Conservation (phyloP, 2,329 filamentous ascomycete genomes). For the Stromatinia cepivora region DNA sequence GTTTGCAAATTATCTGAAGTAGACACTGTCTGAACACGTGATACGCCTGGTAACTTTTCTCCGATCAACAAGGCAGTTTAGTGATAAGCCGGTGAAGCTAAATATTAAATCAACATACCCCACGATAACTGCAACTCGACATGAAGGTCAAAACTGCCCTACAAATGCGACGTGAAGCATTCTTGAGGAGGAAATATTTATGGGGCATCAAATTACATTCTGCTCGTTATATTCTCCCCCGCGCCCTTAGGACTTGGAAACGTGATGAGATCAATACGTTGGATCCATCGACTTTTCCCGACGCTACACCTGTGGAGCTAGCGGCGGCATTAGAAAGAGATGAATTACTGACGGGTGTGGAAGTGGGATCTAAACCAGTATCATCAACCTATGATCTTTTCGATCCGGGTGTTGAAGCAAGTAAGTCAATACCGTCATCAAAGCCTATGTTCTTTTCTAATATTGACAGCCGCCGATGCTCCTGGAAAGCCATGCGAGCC, state of each 20-base stretch:
- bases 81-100: background rate
- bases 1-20: background rate
- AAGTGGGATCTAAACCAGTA: background rate
- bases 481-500: slow-evolving; percentile 9
- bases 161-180: slow-evolving; percentile 1
- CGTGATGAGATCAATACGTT: background rate
- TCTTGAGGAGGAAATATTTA: background rate
- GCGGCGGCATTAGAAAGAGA: background rate
- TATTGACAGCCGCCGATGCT: background rate
- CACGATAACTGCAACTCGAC: background rate
- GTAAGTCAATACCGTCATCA: background rate
- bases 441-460: background rate
- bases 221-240: background rate
- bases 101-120: background rate
- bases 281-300: background rate
- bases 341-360: background rate
- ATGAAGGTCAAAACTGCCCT: background rate
- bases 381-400: background rate
- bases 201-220: background rate
- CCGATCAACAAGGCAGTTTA: background rate
- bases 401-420: background rate
- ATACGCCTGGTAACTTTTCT: background rate
- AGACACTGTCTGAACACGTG: background rate
- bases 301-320: background rate
- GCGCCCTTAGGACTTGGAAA: background rate